These are phyloP conservation scores for Fonsecaea nubica DNA, from an alignment of 2,329 filamentous ascomycete species.

Conservation along the genomic window DNA sequence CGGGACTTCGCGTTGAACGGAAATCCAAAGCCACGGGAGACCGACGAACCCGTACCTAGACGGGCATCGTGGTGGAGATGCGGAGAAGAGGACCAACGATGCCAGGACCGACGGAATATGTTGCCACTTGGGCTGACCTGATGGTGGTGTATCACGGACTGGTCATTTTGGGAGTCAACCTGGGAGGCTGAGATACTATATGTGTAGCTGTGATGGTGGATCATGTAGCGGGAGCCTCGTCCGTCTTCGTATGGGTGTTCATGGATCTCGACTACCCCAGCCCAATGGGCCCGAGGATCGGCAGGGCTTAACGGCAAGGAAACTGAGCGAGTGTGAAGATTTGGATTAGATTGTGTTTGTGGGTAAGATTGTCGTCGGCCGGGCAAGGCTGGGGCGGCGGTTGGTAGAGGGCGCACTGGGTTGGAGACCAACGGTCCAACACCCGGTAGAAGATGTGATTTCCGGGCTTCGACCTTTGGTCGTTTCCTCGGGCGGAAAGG, in stretches of 20 bases:
- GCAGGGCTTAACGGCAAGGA: constrained; percentile 45
- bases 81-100: constrained; percentile 60
- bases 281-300: constrained; percentile 55
- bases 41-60: constrained; percentile 45
- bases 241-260: constrained; percentile 27
- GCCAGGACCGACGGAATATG: constrained; percentile 12
- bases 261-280: constrained; percentile 40
- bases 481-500: constrained; percentile 23
- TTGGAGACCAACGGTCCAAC: constrained; percentile 39
- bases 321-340: constrained; percentile 31
- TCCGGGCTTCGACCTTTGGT: constrained; percentile 36
- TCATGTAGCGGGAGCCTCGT: constrained; percentile 32
- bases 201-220: constrained; percentile 49
- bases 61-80: constrained; percentile 71
- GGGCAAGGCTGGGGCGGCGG: constrained; percentile 23
- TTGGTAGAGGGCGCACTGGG: constrained; percentile 32
- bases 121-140: not conserved
- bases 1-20: constrained; percentile 48
- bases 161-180: constrained; percentile 17
- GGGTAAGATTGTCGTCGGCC: constrained; percentile 29
- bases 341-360: constrained; percentile 1
- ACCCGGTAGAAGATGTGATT: constrained; percentile 39
- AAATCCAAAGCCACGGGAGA: constrained; percentile 37
- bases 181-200: constrained; percentile 49
- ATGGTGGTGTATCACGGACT: constrained; percentile 49